Evolutionary conservation across 75 land plant genomes (phyloP).

Genomic region (Pinus albicaulis): DNA sequence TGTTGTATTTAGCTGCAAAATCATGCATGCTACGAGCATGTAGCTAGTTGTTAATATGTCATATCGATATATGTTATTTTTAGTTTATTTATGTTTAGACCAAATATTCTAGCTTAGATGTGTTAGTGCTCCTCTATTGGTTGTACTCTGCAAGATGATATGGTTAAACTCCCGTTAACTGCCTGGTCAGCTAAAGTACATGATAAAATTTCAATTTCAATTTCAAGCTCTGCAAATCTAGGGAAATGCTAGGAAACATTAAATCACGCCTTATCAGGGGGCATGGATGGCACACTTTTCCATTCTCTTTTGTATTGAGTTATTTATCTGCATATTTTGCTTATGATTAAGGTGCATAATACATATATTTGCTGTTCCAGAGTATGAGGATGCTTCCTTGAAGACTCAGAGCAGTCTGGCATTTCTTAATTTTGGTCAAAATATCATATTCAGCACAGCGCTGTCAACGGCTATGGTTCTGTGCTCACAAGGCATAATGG

Average conservation of each 20-base stretch:
- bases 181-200: no score
- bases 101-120: no score
- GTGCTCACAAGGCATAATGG: conserved; percentile 76
- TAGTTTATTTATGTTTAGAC: no score
- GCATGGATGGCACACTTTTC: neutral
- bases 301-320: neutral
- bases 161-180: no score
- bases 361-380: conserved; percentile 27
- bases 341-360: neutral
- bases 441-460: conserved; percentile 86
- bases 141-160: no score
- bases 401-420: conserved; percentile 95
- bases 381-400: conserved; percentile 90
- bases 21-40: no score
- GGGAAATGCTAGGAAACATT: neutral
- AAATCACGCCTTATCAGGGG: neutral
- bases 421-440: conserved; percentile 91
- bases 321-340: neutral
- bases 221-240: neutral
- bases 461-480: conserved; percentile 91
- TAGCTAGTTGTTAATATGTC: no score
- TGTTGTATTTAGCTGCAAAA: no score
- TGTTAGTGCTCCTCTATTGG: no score
- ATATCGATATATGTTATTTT: no score
- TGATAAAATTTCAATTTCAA: no score